Conservation (phyloP, 108 stramenopile genomes). For the Cyclotella atomus region DNA sequence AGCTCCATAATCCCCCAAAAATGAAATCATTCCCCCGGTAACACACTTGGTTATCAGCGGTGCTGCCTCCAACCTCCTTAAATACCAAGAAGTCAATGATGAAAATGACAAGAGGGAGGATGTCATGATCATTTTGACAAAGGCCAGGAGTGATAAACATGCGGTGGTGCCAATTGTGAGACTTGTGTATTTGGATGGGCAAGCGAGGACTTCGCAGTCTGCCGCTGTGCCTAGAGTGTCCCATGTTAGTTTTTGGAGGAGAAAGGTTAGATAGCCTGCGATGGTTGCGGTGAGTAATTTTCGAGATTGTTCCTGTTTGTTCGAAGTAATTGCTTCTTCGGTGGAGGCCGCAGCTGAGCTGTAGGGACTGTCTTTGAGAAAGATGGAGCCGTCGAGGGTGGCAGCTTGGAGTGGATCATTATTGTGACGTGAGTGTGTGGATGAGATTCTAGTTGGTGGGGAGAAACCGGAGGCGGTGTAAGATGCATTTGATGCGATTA, state of each 20-base stretch:
- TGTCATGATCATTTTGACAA: conserved; percentile 7
- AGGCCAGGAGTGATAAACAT: too few relatives aligned
- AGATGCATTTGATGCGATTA: not conserved
- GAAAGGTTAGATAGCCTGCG: not conserved
- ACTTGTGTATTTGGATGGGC: not conserved
- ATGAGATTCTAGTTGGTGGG: not conserved
- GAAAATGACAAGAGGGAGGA: not conserved
- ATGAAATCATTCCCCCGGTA: conserved; percentile 62
- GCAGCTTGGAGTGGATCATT: not conserved
- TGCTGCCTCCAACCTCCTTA: conserved; percentile 37
- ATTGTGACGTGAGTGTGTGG: not conserved
- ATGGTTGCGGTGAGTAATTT: not conserved
- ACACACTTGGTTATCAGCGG: too few relatives aligned
- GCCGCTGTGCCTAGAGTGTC: not conserved
- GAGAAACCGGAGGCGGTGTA: not conserved
- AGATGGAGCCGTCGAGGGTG: not conserved
- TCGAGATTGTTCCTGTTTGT: too few relatives aligned
- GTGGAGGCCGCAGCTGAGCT: not conserved
- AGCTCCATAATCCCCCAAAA: conserved; percentile 60
- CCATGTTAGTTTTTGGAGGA: conserved; percentile 5
- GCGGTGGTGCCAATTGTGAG: too few relatives aligned
- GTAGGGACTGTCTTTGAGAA: not conserved
- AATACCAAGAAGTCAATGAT: conserved; percentile 42
- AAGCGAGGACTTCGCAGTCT: not conserved
- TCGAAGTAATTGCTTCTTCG: not conserved